Evolutionary conservation across 2,329 filamentous ascomycete species (phyloP).

Genomic region (Aspergillus brasiliensis): DNA sequence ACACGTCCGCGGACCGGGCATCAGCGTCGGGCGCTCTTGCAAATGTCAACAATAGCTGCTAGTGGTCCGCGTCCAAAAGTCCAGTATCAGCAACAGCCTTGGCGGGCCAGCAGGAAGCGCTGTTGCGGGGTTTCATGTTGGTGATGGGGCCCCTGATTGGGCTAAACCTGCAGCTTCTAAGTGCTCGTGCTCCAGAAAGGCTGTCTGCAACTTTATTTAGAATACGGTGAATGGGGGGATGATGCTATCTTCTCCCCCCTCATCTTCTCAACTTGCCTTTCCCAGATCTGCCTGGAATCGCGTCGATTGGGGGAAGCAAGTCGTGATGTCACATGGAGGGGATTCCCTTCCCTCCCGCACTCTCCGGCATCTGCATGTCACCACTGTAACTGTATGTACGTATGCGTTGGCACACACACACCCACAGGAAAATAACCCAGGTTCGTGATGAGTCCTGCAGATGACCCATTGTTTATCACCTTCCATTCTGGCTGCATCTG

Average conservation of each 20-base stretch:
- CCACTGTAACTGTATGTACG: neutral
- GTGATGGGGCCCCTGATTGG: constrained; percentile 18
- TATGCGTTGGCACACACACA: constrained; percentile 10
- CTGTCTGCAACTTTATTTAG: constrained; percentile 22
- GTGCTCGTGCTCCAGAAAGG: constrained; percentile 16
- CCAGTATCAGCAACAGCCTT: constrained; percentile 6
- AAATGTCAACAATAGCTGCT: neutral
- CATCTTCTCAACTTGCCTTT: constrained; percentile 1
- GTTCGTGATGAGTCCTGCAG: neutral
- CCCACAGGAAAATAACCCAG: neutral
- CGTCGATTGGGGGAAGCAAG: neutral
- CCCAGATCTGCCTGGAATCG: neutral
- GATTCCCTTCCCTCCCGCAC: neutral
- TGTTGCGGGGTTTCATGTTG: constrained; percentile 20
- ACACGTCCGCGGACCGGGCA: constrained; percentile 8
- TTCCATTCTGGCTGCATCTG: constrained; percentile 8
- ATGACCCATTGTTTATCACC: constrained; percentile 5
- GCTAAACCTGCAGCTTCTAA: constrained; percentile 9
- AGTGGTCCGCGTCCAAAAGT: neutral
- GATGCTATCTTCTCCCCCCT: no score
- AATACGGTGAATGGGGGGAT: constrained; percentile 9
- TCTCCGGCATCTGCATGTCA: neutral
- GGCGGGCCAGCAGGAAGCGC: constrained; percentile 9
- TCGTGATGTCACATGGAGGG: constrained; percentile 19
- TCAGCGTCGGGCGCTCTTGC: constrained; percentile 8